Evolutionary conservation across 1,284 basidiomycete genomes (phyloP).

Genomic region (Somion occarium): DNA sequence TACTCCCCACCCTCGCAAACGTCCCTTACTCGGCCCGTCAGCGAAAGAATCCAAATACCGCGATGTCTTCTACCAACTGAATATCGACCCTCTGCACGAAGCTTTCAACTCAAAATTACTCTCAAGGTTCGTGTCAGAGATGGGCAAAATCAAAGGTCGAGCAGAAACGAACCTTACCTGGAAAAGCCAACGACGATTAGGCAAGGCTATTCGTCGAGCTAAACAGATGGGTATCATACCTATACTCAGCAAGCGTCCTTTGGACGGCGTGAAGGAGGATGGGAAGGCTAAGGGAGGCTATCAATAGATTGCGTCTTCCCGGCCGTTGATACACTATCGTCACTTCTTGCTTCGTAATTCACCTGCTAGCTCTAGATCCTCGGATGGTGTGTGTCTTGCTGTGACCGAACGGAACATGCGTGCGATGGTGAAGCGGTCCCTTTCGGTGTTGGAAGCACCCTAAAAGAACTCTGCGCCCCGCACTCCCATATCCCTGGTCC

Average conservation of each 20-base stretch:
- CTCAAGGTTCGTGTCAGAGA: slow-evolving; percentile 66
- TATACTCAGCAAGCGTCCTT: slow-evolving; percentile 41
- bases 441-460: too few species aligned
- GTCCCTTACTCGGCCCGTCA: slow-evolving; percentile 46
- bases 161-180: slow-evolving; percentile 74
- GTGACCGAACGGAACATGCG: too few species aligned
- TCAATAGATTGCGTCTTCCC: not conserved
- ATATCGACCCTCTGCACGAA: slow-evolving; percentile 66
- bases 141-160: slow-evolving; percentile 82
- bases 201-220: slow-evolving; percentile 87
- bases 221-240: slow-evolving; percentile 92
- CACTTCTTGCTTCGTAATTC: too few species aligned
- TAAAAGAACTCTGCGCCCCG: too few species aligned
- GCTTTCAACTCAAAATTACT: slow-evolving; percentile 67
- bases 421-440: too few species aligned
- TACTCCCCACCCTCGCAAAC: slow-evolving; percentile 14
- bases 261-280: too few species aligned
- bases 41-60: slow-evolving; percentile 40
- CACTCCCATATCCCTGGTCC: too few species aligned
- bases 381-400: too few species aligned
- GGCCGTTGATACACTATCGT: too few species aligned
- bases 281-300: not conserved
- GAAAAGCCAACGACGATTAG: slow-evolving; percentile 76
- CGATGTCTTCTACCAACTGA: slow-evolving; percentile 70
- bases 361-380: too few species aligned